Base-by-base conservation (phyloP, 306 rosid genomes). In the Crotalaria pallida region DNA sequence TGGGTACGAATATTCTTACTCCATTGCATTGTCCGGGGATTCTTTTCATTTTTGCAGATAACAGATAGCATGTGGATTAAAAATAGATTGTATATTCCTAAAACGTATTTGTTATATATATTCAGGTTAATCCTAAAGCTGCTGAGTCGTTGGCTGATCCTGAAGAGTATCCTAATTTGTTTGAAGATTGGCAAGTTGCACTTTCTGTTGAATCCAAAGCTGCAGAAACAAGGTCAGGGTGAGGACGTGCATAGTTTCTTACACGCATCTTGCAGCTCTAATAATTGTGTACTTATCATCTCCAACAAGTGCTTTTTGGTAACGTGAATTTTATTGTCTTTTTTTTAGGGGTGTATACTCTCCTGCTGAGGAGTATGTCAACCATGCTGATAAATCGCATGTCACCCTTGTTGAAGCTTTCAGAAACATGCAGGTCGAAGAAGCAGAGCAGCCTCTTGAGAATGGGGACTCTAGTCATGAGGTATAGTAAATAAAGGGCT, bases 141-240 rank as follows among this genome's bases (percentile, higher is more conserved):
- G 99, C 99, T 0, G 97, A 91, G 68, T 87, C 97, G 67, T 83
- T 95, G 84, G 99, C 97, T 83, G 96, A 91, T 84, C 99, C 99
- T 10, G 96, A 87, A 81, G 96, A 95, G 85, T 95, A 95, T 83
- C 87, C 99, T 48, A 95, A 95, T 79, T 71, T 95, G 80, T 95
- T 95, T 17, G 96, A 91, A 33, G 96, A 91, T 72, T 95, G 97
- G 97, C 99, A 95, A 87, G 84, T 95, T 82, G 96, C 99, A 34
- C 96, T 87, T 38, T 85, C 91, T 53, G 96, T 91, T 70, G 99
- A 95, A 80, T 91, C 99, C 45, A 91, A 58, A 82, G 86, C 83
- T 44, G 75, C 77, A 50, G 87, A 82, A 72, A 69, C 86, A 79
- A 89, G 99, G 99, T 95, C 51, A 57, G 75, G 43, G 59, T 64